Evolutionary conservation across 106 monocot species (phyloP).

Genomic region (Phalaenopsis aphrodite): DNA sequence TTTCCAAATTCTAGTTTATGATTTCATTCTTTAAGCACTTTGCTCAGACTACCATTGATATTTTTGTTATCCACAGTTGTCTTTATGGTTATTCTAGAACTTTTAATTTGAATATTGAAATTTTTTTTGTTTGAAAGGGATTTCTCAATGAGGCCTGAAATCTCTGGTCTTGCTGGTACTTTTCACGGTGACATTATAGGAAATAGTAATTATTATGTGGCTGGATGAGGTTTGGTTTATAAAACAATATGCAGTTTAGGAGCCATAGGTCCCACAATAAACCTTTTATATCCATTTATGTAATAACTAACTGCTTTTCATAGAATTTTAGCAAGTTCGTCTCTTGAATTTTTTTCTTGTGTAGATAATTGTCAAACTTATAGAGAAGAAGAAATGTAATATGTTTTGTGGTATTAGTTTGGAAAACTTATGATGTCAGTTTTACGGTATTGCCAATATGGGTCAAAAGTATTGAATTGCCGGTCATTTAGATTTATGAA

Average conservation of each 20-base stretch:
- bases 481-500: too few species aligned
- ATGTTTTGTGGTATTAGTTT: too few species aligned
- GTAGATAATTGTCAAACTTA: too few species aligned
- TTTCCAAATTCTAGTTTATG: background rate
- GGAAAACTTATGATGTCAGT: too few species aligned
- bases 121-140: background rate
- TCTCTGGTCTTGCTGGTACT: background rate
- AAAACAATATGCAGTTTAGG: background rate
- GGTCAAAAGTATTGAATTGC: too few species aligned
- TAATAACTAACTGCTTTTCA: too few species aligned
- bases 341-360: too few species aligned
- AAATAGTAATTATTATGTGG: background rate
- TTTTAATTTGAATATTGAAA: background rate
- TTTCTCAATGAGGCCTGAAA: background rate
- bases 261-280: background rate
- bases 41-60: background rate
- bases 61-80: background rate
- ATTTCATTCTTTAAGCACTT: background rate
- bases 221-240: background rate
- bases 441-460: too few species aligned
- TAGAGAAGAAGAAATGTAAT: too few species aligned
- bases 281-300: too few species aligned
- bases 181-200: background rate
- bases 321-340: too few species aligned
- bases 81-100: background rate